These are phyloP conservation scores for Hyaloscypha hepaticicola DNA, from an alignment of 495 filamentous ascomycete species.

Conservation along the genomic window DNA sequence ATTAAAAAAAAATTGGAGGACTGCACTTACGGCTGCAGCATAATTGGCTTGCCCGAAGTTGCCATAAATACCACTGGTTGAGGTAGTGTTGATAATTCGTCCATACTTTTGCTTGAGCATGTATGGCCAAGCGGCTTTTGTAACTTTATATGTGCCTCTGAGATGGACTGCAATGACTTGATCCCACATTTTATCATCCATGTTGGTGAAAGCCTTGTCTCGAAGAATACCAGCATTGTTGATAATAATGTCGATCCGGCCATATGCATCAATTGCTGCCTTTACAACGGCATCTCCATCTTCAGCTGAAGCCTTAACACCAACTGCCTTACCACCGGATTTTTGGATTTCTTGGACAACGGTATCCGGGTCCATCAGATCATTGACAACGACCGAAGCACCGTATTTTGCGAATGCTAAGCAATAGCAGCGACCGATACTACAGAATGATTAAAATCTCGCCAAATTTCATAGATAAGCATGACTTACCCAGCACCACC, in stretches of 20 bases:
- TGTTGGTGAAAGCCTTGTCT: constrained; percentile 97
- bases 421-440: constrained; percentile 90
- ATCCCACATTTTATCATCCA: constrained; percentile 94
- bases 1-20: not conserved
- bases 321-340: constrained; percentile 85
- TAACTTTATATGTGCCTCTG: constrained; percentile 93
- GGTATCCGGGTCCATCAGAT: constrained; percentile 87
- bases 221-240: constrained; percentile 98
- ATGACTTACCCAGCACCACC: constrained; percentile 73
- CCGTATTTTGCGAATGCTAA: constrained; percentile 88
- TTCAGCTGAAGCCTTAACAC: constrained; percentile 90
- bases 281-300: constrained; percentile 93
- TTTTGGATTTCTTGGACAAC: constrained; percentile 92
- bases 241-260: constrained; percentile 89
- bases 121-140: constrained; percentile 97
- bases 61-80: constrained; percentile 95
- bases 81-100: constrained; percentile 93
- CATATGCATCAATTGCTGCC: constrained; percentile 88
- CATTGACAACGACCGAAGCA: constrained; percentile 91
- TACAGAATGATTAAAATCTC: constrained; percentile 22
- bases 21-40: constrained; percentile 72
- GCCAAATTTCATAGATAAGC: not conserved
- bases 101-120: constrained; percentile 99
- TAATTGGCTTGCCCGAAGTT: constrained; percentile 99
- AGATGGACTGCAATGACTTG: constrained; percentile 90